phyloP scores from a whole-genome alignment of 305 asterid genomes.

The Withania somnifera region DNA sequence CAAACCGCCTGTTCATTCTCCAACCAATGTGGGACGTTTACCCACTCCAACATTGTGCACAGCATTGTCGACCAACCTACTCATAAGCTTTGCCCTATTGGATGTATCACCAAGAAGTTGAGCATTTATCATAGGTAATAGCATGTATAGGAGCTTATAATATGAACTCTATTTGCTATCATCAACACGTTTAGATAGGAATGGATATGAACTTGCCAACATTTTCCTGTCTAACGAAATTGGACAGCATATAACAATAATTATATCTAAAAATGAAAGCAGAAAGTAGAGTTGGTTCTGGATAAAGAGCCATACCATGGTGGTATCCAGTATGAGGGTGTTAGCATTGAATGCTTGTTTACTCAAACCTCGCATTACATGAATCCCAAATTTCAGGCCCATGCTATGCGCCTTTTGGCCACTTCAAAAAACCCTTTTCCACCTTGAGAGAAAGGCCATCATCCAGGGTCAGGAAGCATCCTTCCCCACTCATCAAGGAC shows the following conservation, averaged over 20 bases:
- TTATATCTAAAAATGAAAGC: not conserved
- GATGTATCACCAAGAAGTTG: not conserved
- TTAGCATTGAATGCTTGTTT: conserved; percentile 70
- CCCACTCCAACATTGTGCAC: too few relatives aligned
- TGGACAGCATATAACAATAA: not conserved
- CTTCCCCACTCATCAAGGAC: conserved; percentile 93
- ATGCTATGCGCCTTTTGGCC: conserved; percentile 58
- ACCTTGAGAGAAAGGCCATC: conserved; percentile 83
- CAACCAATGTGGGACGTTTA: too few relatives aligned
- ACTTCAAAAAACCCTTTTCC: conserved; percentile 65
- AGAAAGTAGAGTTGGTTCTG: not conserved
- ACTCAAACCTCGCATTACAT: conserved; percentile 88
- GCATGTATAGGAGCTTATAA: not conserved
- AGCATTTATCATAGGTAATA: not conserved
- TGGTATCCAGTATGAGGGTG: conserved; percentile 60
- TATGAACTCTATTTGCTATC: not conserved
- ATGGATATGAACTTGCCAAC: not conserved
- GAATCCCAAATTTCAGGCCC: conserved; percentile 94
- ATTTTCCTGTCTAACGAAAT: not conserved
- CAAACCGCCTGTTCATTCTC: too few relatives aligned
- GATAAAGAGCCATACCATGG: conserved; percentile 41
- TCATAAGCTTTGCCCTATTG: conserved; percentile 64
- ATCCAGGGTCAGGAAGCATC: conserved; percentile 71
- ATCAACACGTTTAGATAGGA: not conserved
- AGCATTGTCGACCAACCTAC: conserved; percentile 56